Base-by-base conservation (phyloP, 164 flowering plant genomes). In the Magnolia officinalis region DNA sequence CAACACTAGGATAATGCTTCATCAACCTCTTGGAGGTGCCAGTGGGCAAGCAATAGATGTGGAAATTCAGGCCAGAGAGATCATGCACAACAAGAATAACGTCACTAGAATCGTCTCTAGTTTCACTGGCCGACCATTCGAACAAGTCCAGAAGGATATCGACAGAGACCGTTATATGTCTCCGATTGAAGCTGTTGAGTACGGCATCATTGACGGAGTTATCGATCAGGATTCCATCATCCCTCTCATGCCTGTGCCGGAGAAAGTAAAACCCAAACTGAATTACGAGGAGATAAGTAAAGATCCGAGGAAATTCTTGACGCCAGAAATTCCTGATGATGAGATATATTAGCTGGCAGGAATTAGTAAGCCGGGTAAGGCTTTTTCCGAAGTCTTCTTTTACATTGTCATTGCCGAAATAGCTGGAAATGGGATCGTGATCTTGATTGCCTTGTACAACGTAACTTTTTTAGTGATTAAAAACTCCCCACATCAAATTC, bases 121-220 rank as follows among this genome's bases (percentile, higher is more conserved):
- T 2, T 85, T 83, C 78, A 90, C 97, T 16, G 93, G 97, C 10
- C 90, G 98, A 11, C 9, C 97, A 20, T 77, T 82, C 70, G 94
- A 93, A 72, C 95, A 92, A 82, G 97, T 95, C 26, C 74, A 90
- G 77, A 89, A 92, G 73, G 98, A 93, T 80, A 95, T 93, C 75
- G 98, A 95, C 77, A 85, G 97, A 75, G 98, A 95, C 76, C 89
- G 92, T 0, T 95, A 95, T 78, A 89, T 95, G 97, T 95, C 98
- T 74, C 95, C 98, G 0, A 90, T 91, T 59, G 98, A 95, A 85
- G 98, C 96, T 7, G 91, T 95, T 77, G 98, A 93, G 79, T 95
- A 87, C 83, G 98, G 99, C 26, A 79, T 93, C 10, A 83, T 95
- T 67, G 99, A 95, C 78, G 98, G 89, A 63, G 93, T 92, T 67